Base-by-base conservation (phyloP, 768 basidiomycete genomes). In the Multifurca ochricompacta region DNA sequence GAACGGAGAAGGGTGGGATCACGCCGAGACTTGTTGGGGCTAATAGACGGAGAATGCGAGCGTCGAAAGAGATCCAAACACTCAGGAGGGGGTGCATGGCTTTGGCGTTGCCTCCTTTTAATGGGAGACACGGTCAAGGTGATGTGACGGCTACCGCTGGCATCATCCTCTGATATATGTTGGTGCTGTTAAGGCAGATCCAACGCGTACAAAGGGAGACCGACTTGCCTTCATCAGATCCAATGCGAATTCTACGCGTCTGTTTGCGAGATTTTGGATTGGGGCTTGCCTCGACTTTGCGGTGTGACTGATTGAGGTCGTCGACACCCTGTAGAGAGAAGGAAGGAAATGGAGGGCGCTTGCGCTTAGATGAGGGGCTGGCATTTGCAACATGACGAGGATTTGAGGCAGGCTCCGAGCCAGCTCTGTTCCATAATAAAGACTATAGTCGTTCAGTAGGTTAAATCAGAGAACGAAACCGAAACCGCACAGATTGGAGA, bases 181-280 rank as follows among this genome's bases (percentile, higher is more conserved):
- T 28, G 27, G 30, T n/a, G 3, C 7, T 7, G 16, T 57, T n/a
- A 57, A 16, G 23, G 18, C 11, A 14, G 19, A 25, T 7, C 19
- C 41, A 27, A 23, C 14, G 41, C 19, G n/a, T 9, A 16, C 8
- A 46, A 40, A 41, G 21, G n/a, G n/a, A 40, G 11, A 32, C 1
- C 4, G n/a, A 59, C 46, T 59, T 16, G 31, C 58, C 58, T 39
- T 21, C 37, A 9, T 27, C 47, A 4, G 41, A 45, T 31, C 14
- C 42, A 1, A 19, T 14, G 28, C 32, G 35, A 18, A 32, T 5
- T 18, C 44, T 59, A 36, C 60, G 53, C 28, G 48, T 52, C 27
- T 73, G 67, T 62, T 85, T 85, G 59, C 81, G 77, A 1, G 80
- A 73, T 64, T 81, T 81, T 32, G 82, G 79, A 62, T 83, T 82